Base-by-base conservation (phyloP, 2,329 filamentous ascomycete species). In the Thielaviopsis populi region DNA sequence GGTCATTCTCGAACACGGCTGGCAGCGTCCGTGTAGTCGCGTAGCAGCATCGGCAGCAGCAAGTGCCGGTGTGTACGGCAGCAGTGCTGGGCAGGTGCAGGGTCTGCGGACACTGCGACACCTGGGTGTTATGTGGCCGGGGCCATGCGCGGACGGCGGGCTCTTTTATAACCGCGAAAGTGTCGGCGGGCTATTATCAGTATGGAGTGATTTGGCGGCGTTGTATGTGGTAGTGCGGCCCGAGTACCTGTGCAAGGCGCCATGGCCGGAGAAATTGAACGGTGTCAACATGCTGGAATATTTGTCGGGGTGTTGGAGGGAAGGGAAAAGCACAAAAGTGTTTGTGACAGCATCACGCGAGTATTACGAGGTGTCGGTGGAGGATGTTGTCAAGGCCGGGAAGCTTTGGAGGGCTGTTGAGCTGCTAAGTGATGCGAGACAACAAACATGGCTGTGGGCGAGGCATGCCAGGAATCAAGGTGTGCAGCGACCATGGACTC, bases 161-260 rank as follows among this genome's bases (percentile, higher is more conserved):
- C 53, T 65, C 5, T 65, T 65, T 41, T 62, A 62, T 37, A 43
- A 58, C 19, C 41, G 41, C 22, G 56, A 37, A 17, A 59, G 59
- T 42, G 40, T 65, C 19, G 43, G n/a, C 10, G 59, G 59, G 22
- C 43, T 65, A 5, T 15, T 62, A 19, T 37, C 30, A 17, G 22
- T 65, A 10, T 65, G 63, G 63, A 65, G 63, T 19, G 48, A 56
- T 8, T 48, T 65, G 7, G n/a, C 54, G 8, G 50, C 59, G n/a
- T 24, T 65, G 17, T 65, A 65, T 40, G 63, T 65, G 17, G 63
- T 65, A 17, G 63, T 65, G 19, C 46, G 63, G 4, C 63, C 63
- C 6, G 63, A 65, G 19, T 65, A 58, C 19, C 24, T 65, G 19
- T 8, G 15, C 6, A 17, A 37, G 19, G 37, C 24, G 17, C 30